Base-by-base conservation (phyloP, 306 rosid species). In the Datisca glomerata region DNA sequence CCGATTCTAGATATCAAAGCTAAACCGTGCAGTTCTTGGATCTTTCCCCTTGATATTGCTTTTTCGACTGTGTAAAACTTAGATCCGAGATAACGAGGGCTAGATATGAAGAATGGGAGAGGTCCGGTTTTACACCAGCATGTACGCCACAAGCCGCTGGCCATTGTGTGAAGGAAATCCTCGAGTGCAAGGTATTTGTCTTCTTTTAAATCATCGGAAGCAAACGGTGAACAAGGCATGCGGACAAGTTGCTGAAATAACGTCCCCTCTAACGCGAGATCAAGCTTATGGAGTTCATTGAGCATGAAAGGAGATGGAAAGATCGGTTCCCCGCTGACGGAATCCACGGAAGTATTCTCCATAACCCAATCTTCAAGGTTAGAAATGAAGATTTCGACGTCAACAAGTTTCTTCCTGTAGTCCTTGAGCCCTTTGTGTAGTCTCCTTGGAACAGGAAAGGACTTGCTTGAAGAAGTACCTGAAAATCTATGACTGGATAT, bases 81-180 rank as follows among this genome's bases (percentile, higher is more conserved):
- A 12, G 86, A 86, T 57, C 94, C 96, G 39, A 71, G 60, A 51
- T 65, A 45, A 43, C 79, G 70, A 13, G 94, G 81, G 40, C 96
- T 73, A 13, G 96, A 78, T 41, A 86, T 74, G 45, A 77, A 75
- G 45, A 78, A 63, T 6, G 94, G 96, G 2, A 76, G 52, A 1
- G 79, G 79, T 32, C 92, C 86, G 12, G 73, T 75, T 69, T 69
- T 86, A 65, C 73, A 94, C 96, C 96, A 86, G 59, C 81, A 86
- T 7, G 94, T 75, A 15, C 89, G 94, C 96, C 96, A 86, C 12
- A 86, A 64, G 35, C 96, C 86, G 47, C 59, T 75, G 60, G 72
- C 65, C 15, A 78, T 41, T 21, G 91, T 73, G 45, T 81, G 86
- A 61, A 81, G 80, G 63, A 81, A 79, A 68, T 81, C 96, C 54